These are phyloP conservation scores for Martensiomyces pterosporus DNA, from an alignment of 192 early-diverging fungal genomes.

Conservation along the genomic window DNA sequence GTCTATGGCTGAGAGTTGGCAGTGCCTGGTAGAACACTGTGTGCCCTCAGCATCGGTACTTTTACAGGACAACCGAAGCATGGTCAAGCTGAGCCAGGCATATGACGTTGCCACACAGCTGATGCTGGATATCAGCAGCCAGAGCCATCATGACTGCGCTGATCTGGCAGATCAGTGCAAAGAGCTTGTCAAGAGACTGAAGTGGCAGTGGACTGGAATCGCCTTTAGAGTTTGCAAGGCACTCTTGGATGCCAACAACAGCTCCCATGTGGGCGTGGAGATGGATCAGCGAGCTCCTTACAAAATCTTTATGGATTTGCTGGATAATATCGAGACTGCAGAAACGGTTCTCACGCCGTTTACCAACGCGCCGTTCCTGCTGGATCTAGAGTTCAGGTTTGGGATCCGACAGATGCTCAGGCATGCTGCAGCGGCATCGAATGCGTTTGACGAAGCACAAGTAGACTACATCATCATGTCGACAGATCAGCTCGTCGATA, in stretches of 20 bases:
- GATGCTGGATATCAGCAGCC: slow-evolving; percentile 5
- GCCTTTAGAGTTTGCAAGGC: slow-evolving; percentile 8
- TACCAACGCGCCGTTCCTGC: slow-evolving; percentile 70
- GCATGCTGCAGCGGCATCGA: slow-evolving; percentile 7
- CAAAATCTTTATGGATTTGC: slow-evolving; percentile 51
- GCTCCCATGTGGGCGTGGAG: too few relatives aligned
- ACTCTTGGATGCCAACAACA: slow-evolving; percentile 8
- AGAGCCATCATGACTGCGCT: background rate
- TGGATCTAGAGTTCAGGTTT: slow-evolving; percentile 79
- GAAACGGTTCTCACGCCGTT: slow-evolving; percentile 54
- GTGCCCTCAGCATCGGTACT: slow-evolving; percentile 11
- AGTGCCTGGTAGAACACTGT: slow-evolving; percentile 19
- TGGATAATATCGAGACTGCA: slow-evolving; percentile 63
- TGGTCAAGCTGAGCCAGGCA: slow-evolving; percentile 28
- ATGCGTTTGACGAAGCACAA: slow-evolving; percentile 50
- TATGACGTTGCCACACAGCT: slow-evolving; percentile 27
- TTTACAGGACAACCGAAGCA: slow-evolving; percentile 25
- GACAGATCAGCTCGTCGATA: slow-evolving; percentile 65
- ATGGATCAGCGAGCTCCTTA: slow-evolving; percentile 26
- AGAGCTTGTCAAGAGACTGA: slow-evolving; percentile 30
- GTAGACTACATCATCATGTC: slow-evolving; percentile 62
- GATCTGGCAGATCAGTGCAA: slow-evolving; percentile 3
- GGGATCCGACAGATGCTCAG: slow-evolving; percentile 57
- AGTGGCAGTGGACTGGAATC: slow-evolving; percentile 46
- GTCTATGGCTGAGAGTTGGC: slow-evolving; percentile 30